Conservation (phyloP, 352 stramenopile genomes). For the Phytopythium oedochilum region DNA sequence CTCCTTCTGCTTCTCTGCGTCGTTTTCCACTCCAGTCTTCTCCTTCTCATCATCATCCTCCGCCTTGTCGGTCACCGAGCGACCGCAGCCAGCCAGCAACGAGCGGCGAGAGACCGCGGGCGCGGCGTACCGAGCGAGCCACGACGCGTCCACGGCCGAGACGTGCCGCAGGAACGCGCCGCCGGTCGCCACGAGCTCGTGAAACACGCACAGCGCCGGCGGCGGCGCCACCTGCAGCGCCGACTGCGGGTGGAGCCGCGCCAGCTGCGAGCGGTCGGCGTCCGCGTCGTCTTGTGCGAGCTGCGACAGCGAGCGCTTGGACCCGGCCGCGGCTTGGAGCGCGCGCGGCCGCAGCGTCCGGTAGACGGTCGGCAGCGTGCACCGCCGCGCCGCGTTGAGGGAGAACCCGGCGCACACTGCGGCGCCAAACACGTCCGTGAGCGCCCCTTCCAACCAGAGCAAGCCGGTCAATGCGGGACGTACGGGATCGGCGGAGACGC, state of each 20-base stretch:
- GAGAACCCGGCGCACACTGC: constrained; percentile 65
- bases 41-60: neutral
- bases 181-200: constrained; percentile 70
- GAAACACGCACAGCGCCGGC: constrained; percentile 58
- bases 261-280: constrained; percentile 24
- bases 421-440: no score
- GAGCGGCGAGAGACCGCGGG: constrained; percentile 18
- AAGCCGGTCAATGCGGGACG: no score
- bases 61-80: neutral
- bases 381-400: constrained; percentile 51
- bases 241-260: constrained; percentile 70
- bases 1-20: neutral
- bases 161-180: constrained; percentile 64
- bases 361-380: constrained; percentile 62
- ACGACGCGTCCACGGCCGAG: constrained; percentile 39
- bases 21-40: neutral
- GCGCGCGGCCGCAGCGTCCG: constrained; percentile 16
- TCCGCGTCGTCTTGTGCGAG: constrained; percentile 8
- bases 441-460: no score
- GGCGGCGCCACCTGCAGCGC: constrained; percentile 35
- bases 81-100: constrained; percentile 52
- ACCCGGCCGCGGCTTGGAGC: neutral
- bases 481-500: constrained; percentile 29
- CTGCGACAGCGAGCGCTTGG: neutral
- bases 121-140: constrained; percentile 44